Conservation (phyloP, 495 filamentous ascomycete species). For the Apiosordaria backusii region DNA sequence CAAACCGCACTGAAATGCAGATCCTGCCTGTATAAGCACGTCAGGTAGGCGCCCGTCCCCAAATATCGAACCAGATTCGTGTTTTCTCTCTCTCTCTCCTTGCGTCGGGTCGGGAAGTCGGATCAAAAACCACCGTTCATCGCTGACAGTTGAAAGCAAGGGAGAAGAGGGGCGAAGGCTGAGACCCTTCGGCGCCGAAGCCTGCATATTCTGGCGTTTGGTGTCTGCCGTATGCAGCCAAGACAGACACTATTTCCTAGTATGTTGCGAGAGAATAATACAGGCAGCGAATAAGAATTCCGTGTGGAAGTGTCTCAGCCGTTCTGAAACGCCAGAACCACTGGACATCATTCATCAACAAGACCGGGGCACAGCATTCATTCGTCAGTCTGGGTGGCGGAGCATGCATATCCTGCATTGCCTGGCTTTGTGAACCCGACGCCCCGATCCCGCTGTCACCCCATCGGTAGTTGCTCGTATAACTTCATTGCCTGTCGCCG, state of each 20-base stretch:
- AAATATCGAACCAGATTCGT: neutral
- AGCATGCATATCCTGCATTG: neutral
- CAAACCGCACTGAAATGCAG: neutral
- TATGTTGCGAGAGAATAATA: neutral
- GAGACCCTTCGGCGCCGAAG: constrained; percentile 1
- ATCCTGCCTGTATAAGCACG: neutral
- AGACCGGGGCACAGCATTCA: neutral
- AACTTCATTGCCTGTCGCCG: neutral
- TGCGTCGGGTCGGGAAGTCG: neutral
- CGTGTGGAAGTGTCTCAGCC: neutral
- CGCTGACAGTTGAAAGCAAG: neutral
- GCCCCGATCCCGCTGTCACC: neutral
- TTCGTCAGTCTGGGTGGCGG: neutral
- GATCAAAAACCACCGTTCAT: neutral
- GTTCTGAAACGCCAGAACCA: neutral
- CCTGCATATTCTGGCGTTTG: neutral
- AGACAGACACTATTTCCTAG: neutral
- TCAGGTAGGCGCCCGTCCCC: neutral
- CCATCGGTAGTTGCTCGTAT: neutral
- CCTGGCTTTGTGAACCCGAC: neutral
- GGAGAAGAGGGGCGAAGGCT: neutral
- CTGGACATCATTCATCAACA: neutral
- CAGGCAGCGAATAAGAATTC: neutral
- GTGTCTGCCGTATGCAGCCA: neutral
- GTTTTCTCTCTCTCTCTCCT: neutral